phyloP scores from a whole-genome alignment of 1,139 yeast species.

The Candida gigantensis region DNA sequence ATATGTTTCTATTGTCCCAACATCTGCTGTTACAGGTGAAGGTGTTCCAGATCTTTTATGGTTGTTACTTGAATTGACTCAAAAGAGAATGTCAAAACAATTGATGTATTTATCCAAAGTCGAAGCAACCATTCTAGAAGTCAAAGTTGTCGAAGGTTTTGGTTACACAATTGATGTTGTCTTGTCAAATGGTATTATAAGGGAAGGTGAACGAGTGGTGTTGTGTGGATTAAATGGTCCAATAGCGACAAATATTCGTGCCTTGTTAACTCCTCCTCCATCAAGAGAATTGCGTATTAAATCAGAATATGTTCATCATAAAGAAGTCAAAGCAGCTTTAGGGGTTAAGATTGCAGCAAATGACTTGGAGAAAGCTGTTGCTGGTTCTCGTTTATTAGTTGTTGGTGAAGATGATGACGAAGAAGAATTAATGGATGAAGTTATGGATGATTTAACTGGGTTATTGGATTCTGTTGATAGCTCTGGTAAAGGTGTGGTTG shows the following conservation, averaged over 20 bases:
- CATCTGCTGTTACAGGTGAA: slow-evolving; percentile 98
- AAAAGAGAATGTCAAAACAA: slow-evolving; percentile 98
- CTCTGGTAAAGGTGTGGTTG: slow-evolving; percentile 95
- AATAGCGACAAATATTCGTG: slow-evolving; percentile 95
- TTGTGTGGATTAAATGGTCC: slow-evolving; percentile 99
- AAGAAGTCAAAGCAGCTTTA: slow-evolving; percentile 97
- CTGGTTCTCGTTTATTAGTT: slow-evolving; percentile 93
- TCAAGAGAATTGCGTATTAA: slow-evolving; percentile 93
- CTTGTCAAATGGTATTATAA: slow-evolving; percentile 88
- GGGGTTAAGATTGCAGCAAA: slow-evolving; percentile 99
- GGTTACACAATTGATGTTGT: slow-evolving; percentile 99
- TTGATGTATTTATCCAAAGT: slow-evolving; percentile 92
- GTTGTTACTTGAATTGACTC: slow-evolving; percentile 92
- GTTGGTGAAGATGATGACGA: slow-evolving; percentile 98
- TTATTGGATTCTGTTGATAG: slow-evolving; percentile 91
- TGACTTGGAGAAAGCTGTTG: slow-evolving; percentile 97
- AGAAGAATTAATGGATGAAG: slow-evolving; percentile 96
- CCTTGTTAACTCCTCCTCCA: slow-evolving; percentile 96
- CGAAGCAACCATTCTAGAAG: slow-evolving; percentile 97
- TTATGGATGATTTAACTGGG: slow-evolving; percentile 97
- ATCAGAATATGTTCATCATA: slow-evolving; percentile 91
- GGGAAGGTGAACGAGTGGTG: slow-evolving; percentile 94
- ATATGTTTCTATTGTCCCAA: slow-evolving; percentile 94
- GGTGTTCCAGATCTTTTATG: slow-evolving; percentile 99
- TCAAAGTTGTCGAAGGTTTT: slow-evolving; percentile 97